Base-by-base conservation (phyloP, 805 yeast species). In the Candida gorgasii region DNA sequence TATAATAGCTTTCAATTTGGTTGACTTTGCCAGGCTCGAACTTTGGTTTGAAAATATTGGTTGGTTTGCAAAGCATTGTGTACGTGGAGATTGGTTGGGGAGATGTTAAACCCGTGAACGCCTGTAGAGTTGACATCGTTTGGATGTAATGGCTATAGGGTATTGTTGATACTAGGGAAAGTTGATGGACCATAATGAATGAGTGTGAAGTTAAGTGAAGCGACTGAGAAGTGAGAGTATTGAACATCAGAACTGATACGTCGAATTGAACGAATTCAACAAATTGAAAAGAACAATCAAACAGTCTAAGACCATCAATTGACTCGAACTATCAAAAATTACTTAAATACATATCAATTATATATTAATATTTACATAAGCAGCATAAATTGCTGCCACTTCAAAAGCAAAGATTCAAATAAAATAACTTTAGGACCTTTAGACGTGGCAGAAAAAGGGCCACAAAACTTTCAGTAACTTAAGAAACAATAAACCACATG, bases 1-100 rank as follows among this genome's bases (percentile, higher is more conserved):
- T 72, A 50, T 64, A 65, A 54, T 76, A 75, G 46, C 77, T 79
- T 53, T 79, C 83, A 13, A 75, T 75, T 53, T 79, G 84, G 49
- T 73, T 75, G 44, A 76, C 71, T 53, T 78, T 78, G 2, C 82
- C 82, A 0, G 80, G 76, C 49, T 69, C 74, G 39, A 69, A 65
- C 49, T 77, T 78, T 14, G 83, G 83, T 38, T 65, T 67, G 63
- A 74, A 79, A 17, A 73, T 72, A 47, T 69, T 67, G 53, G 67
- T 68, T 2, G 84, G 83, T 48, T 66, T 73, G 32, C 79, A 59
- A 8, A 75, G 58, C 14, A 77, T 63, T 4, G 80, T 69, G 52
- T 79, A 80, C 3, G 75, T 71, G 15, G 76, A 55, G 16, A 76
- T 62, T 3, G 58, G 58, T 47, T 68, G 74, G 0, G 80, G 79